phyloP scores from a whole-genome alignment of 371 early-diverging fungal species.

The Mucor piriformis region DNA sequence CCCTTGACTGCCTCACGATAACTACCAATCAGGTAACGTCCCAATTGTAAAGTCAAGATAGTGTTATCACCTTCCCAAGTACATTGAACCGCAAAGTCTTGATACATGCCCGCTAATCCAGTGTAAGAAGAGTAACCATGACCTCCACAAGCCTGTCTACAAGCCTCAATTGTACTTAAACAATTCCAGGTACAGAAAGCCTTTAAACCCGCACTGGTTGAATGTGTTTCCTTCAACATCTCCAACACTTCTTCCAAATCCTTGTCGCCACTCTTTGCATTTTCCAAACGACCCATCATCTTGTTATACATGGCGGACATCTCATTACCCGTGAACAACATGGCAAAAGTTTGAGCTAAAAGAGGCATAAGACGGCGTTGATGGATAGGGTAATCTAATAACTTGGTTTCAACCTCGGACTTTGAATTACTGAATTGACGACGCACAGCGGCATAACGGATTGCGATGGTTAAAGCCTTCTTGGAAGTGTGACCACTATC shows the following conservation, averaged over 20 bases:
- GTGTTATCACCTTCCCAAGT: constrained; percentile 95
- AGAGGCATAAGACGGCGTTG: constrained; percentile 91
- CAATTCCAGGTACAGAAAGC: constrained; percentile 94
- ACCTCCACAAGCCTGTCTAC: constrained; percentile 89
- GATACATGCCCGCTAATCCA: constrained; percentile 83
- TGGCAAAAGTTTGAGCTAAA: constrained; percentile 89
- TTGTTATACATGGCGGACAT: constrained; percentile 75
- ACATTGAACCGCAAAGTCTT: constrained; percentile 92
- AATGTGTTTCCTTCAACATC: constrained; percentile 88
- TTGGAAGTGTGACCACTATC: constrained; percentile 88
- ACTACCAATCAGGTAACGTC: constrained; percentile 84
- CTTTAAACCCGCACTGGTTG: constrained; percentile 91
- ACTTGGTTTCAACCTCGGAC: constrained; percentile 72
- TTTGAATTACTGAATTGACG: constrained; percentile 75
- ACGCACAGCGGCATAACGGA: constrained; percentile 90
- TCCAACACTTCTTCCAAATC: constrained; percentile 72
- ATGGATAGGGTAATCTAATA: constrained; percentile 91
- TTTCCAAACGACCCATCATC: constrained; percentile 76
- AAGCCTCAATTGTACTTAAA: constrained; percentile 86
- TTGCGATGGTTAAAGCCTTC: constrained; percentile 90
- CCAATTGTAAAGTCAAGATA: constrained; percentile 87
- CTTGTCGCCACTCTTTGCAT: constrained; percentile 65
- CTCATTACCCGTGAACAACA: constrained; percentile 88
- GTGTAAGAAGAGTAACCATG: constrained; percentile 93
- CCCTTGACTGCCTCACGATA: constrained; percentile 80